A percentile compares a stretch with the other conserved stretches of the same genome.
phyloP scores from a whole-genome alignment of 2,329 filamentous ascomycete genomes.

The Diaporthe batatas region DNA sequence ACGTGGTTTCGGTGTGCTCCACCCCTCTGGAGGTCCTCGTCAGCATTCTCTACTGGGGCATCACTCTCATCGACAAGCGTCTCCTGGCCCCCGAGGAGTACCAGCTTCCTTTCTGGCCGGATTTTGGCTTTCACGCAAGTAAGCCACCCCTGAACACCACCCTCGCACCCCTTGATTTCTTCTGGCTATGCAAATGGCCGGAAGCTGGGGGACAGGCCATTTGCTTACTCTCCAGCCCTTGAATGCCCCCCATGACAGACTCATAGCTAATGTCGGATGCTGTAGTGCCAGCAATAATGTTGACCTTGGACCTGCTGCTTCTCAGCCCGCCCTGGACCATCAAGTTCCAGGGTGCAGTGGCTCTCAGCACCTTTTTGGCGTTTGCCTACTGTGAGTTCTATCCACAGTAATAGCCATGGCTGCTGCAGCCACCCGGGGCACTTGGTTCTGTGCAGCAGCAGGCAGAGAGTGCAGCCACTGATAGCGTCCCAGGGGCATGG shows the following conservation, averaged over 20 bases:
- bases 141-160: background rate
- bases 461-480: background rate
- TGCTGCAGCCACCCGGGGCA: background rate
- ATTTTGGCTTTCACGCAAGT: slow-evolving; percentile 72
- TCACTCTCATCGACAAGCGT: slow-evolving; percentile 68
- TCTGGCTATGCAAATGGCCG: background rate
- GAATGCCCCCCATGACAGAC: slow-evolving; percentile 55
- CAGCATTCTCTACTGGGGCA: slow-evolving; percentile 79
- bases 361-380: slow-evolving; percentile 69
- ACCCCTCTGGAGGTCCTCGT: slow-evolving; percentile 80
- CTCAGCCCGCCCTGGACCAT: slow-evolving; percentile 81
- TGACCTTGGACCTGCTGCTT: slow-evolving; percentile 75
- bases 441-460: background rate
- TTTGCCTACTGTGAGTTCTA: slow-evolving; percentile 70
- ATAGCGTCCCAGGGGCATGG: slow-evolving; percentile 65
- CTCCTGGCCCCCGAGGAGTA: slow-evolving; percentile 69
- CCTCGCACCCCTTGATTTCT: slow-evolving; percentile 17
- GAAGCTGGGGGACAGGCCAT: background rate
- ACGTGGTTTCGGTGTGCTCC: slow-evolving; percentile 73
- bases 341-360: slow-evolving; percentile 69
- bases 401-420: background rate
- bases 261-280: slow-evolving; percentile 60
- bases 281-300: slow-evolving; percentile 69
- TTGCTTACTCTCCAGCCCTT: background rate
- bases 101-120: slow-evolving; percentile 66